phyloP scores from a whole-genome alignment of 192 early-diverging fungal genomes.

The Coemansia sp. region DNA sequence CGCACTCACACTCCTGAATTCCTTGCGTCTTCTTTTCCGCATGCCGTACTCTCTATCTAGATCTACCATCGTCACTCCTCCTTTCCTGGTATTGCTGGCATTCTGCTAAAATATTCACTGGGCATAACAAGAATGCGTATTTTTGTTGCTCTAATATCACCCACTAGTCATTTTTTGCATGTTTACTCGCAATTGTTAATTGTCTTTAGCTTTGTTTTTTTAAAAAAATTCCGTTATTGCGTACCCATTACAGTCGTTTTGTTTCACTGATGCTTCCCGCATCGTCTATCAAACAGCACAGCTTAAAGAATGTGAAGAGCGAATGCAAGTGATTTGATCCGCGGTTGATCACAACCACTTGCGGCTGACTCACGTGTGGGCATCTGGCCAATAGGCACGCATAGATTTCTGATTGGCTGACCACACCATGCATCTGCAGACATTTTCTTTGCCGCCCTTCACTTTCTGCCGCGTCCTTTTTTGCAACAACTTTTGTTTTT shows the following conservation, averaged over 20 bases:
- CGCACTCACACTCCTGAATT: not conserved
- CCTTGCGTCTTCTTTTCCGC: not conserved
- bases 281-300: no score
- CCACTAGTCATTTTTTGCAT: not conserved
- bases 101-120: not conserved
- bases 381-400: not conserved
- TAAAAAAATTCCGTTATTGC: not conserved
- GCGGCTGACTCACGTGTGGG: not conserved
- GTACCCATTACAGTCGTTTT: no score
- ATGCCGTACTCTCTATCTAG: not conserved
- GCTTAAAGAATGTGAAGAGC: no score
- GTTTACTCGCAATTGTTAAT: not conserved
- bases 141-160: not conserved
- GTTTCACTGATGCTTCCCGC: no score
- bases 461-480: not conserved
- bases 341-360: not conserved
- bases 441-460: no score
- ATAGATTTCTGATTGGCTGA: not conserved
- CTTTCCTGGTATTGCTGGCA: not conserved
- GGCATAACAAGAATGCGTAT: not conserved
- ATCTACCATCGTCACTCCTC: not conserved
- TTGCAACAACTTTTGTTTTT: not conserved
- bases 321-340: not conserved
- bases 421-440: not conserved
- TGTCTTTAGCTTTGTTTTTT: not conserved